A percentile compares a stretch with the other conserved stretches of the same genome.
These are phyloP conservation scores for Prunus davidiana DNA, from an alignment of 306 rosid genomes.

Conservation along the genomic window DNA sequence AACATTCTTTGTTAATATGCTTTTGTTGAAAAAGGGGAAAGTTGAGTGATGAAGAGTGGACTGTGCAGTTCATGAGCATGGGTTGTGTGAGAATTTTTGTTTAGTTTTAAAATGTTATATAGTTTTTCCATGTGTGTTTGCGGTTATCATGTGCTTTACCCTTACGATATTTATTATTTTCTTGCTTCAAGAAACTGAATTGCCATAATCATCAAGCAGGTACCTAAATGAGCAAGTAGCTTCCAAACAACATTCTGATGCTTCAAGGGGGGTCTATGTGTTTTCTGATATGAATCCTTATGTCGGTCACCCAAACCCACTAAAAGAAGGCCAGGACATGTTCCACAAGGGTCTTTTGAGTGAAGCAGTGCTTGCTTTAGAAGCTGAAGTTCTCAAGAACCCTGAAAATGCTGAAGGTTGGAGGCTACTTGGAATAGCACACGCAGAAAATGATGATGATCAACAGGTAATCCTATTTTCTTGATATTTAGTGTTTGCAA, in stretches of 20 bases:
- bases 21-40: neutral
- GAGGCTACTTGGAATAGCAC: slow-evolving; percentile 98
- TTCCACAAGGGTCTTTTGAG: slow-evolving; percentile 96
- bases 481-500: neutral
- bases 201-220: slow-evolving; percentile 39
- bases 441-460: slow-evolving; percentile 99
- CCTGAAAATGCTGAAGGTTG: slow-evolving; percentile 96
- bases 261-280: slow-evolving; percentile 83
- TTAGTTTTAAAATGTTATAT: neutral
- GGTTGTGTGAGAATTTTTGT: neutral
- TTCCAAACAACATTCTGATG: slow-evolving; percentile 53
- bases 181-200: neutral
- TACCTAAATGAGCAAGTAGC: slow-evolving; percentile 73
- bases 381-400: slow-evolving; percentile 96
- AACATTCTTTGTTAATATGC: neutral
- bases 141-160: neutral
- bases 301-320: slow-evolving; percentile 90
- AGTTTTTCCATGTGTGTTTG: too few relatives aligned
- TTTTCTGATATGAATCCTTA: slow-evolving; percentile 98
- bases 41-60: neutral
- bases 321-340: slow-evolving; percentile 97
- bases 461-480: slow-evolving; percentile 61
- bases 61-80: neutral
- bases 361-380: slow-evolving; percentile 98
- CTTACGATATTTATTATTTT: neutral